These are phyloP conservation scores for Kregervanrija delftensis DNA, from an alignment of 805 yeast genomes.

Conservation along the genomic window DNA sequence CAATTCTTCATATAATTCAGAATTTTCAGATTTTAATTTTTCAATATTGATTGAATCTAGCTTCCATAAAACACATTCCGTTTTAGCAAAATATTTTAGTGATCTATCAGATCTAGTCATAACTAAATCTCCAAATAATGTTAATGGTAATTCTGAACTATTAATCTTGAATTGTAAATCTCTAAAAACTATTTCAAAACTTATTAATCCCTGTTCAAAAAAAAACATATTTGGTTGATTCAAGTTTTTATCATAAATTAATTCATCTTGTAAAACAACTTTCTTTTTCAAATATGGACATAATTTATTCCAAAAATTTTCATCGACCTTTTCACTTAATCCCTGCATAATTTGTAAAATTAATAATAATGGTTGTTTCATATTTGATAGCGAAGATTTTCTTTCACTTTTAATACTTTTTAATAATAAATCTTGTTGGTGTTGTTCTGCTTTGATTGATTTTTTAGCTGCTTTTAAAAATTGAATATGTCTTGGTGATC, in stretches of 20 bases:
- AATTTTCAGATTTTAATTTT: constrained; percentile 41
- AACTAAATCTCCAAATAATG: constrained; percentile 63
- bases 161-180: constrained; percentile 25
- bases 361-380: constrained; percentile 47
- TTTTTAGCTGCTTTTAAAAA: constrained; percentile 46
- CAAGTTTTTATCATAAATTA: constrained; percentile 39
- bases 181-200: constrained; percentile 36
- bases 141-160: constrained; percentile 53
- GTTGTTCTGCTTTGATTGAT: constrained; percentile 26
- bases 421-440: constrained; percentile 24
- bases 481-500: constrained; percentile 49
- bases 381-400: constrained; percentile 5
- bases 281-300: constrained; percentile 45
- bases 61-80: constrained; percentile 63
- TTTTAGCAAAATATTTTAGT: constrained; percentile 34
- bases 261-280: constrained; percentile 24
- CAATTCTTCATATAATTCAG: constrained; percentile 56
- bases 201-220: constrained; percentile 46
- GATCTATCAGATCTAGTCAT: constrained; percentile 31
- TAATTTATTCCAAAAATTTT: constrained; percentile 59
- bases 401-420: constrained; percentile 8
- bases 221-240: constrained; percentile 50
- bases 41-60: constrained; percentile 41
- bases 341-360: constrained; percentile 61
- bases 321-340: constrained; percentile 37